Conservation (phyloP, 441 rosid species). For the Kokia cookei region DNA sequence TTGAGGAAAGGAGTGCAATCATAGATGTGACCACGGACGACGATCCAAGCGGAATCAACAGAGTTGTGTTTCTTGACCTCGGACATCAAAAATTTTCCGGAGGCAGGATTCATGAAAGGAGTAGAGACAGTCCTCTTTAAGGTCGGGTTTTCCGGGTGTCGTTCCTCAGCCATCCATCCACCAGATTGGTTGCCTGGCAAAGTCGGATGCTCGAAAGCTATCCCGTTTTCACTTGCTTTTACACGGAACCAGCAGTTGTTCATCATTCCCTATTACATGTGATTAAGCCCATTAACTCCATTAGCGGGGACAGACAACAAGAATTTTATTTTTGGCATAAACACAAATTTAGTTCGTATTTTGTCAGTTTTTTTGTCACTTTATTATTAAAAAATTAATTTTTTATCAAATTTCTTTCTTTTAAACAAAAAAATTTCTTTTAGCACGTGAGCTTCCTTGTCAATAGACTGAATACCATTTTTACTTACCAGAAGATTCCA, state of each 20-base stretch:
- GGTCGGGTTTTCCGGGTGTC: slow-evolving; percentile 43
- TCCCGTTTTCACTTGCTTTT: slow-evolving; percentile 80
- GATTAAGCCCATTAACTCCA: background rate
- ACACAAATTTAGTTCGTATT: no score
- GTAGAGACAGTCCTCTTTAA: slow-evolving; percentile 27
- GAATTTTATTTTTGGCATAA: no score
- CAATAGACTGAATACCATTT: no score
- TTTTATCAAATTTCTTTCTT: no score
- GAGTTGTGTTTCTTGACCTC: slow-evolving; percentile 72
- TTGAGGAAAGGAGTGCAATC: slow-evolving; percentile 82
- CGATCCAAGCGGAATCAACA: slow-evolving; percentile 75
- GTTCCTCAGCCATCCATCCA: slow-evolving; percentile 95
- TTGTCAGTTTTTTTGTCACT: no score
- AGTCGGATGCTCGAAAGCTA: slow-evolving; percentile 79
- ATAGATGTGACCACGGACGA: slow-evolving; percentile 83
- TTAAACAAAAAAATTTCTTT: background rate
- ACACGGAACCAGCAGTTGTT: slow-evolving; percentile 94
- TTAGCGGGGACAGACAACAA: no score
- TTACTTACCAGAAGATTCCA: slow-evolving; percentile 81
- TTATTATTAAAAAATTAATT: background rate
- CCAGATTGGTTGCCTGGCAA: slow-evolving; percentile 84
- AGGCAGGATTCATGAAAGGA: background rate
- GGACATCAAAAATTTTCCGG: slow-evolving; percentile 38
- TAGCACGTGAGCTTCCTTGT: no score
- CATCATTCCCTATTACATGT: slow-evolving; percentile 78